Evolutionary conservation across 495 filamentous ascomycete genomes (phyloP).

Genomic region (Bryoglossum gracile): DNA sequence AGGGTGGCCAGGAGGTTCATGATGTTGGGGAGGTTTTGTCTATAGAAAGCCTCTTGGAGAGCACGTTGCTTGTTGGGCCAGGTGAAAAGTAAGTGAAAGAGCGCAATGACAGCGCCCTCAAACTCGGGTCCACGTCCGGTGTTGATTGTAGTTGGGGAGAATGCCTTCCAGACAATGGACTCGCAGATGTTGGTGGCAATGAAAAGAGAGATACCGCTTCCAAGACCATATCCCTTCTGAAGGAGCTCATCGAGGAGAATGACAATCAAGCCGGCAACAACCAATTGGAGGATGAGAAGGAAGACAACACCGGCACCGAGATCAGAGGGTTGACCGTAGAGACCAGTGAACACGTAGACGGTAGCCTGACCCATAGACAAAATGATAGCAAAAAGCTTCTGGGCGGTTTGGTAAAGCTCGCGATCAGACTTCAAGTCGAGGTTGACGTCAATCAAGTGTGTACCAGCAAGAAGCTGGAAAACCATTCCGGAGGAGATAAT

Average conservation of each 20-base stretch:
- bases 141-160: slow-evolving; percentile 98
- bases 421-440: slow-evolving; percentile 98
- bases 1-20: slow-evolving; percentile 97
- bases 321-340: slow-evolving; percentile 92
- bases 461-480: slow-evolving; percentile 98
- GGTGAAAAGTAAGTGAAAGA: slow-evolving; percentile 96
- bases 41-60: slow-evolving; percentile 96
- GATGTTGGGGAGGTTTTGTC: slow-evolving; percentile 99
- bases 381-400: slow-evolving; percentile 99
- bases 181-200: slow-evolving; percentile 99
- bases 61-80: slow-evolving; percentile 98
- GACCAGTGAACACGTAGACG: slow-evolving; percentile 94
- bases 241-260: slow-evolving; percentile 98
- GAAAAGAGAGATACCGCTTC: slow-evolving; percentile 97
- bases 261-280: slow-evolving; percentile 94
- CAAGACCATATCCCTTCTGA: slow-evolving; percentile 98
- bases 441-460: slow-evolving; percentile 99
- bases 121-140: slow-evolving; percentile 98
- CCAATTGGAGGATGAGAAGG: slow-evolving; percentile 92
- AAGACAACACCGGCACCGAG: slow-evolving; percentile 97
- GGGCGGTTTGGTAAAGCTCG: slow-evolving; percentile 98
- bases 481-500: slow-evolving; percentile 99
- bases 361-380: slow-evolving; percentile 94
- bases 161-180: slow-evolving; percentile 99
- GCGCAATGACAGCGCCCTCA: slow-evolving; percentile 96